Conservation (phyloP, 2,329 filamentous ascomycete species). For the Delphinella strobiligena region DNA sequence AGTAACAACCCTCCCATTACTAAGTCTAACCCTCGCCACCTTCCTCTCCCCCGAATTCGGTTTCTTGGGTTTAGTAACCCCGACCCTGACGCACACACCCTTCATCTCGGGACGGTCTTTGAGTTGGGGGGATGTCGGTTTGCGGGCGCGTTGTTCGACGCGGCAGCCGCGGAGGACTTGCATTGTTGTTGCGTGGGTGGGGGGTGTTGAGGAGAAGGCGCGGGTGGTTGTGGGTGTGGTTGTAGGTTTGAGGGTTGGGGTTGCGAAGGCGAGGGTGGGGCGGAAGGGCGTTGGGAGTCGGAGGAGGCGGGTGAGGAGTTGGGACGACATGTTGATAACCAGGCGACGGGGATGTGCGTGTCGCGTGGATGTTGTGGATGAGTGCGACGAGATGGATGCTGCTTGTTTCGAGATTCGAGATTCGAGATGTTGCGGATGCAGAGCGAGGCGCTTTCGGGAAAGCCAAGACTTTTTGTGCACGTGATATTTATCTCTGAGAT, state of each 20-base stretch:
- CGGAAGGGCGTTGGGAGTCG: slow-evolving; percentile 19
- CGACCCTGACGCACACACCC: slow-evolving; percentile 90
- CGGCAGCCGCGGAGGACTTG: slow-evolving; percentile 57
- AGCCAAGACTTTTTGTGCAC: neutral
- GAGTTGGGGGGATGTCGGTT: slow-evolving; percentile 79
- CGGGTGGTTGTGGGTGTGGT: slow-evolving; percentile 14
- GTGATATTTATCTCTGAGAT: too few species aligned
- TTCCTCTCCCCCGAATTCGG: slow-evolving; percentile 97
- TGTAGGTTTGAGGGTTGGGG: slow-evolving; percentile 1
- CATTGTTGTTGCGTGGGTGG: slow-evolving; percentile 34
- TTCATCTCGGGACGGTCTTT: slow-evolving; percentile 70
- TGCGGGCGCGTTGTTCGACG: slow-evolving; percentile 65
- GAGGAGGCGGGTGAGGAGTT: slow-evolving; percentile 26
- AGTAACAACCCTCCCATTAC: slow-evolving; percentile 74
- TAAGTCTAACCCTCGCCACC: slow-evolving; percentile 81
- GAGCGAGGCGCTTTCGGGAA: too few species aligned
- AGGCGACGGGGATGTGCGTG: neutral
- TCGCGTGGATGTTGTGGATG: neutral
- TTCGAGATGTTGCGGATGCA: too few species aligned
- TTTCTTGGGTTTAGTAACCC: slow-evolving; percentile 92
- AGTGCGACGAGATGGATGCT: slow-evolving; percentile 2
- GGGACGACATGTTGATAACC: slow-evolving; percentile 23
- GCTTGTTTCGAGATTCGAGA: neutral
- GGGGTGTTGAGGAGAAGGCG: slow-evolving; percentile 26
- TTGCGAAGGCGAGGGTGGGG: slow-evolving; percentile 5